Percentiles rank a stretch among this genome's conserved stretches.
phyloP scores from a whole-genome alignment of 805 yeast species.

The Trichomonascus vanleenenianus region DNA sequence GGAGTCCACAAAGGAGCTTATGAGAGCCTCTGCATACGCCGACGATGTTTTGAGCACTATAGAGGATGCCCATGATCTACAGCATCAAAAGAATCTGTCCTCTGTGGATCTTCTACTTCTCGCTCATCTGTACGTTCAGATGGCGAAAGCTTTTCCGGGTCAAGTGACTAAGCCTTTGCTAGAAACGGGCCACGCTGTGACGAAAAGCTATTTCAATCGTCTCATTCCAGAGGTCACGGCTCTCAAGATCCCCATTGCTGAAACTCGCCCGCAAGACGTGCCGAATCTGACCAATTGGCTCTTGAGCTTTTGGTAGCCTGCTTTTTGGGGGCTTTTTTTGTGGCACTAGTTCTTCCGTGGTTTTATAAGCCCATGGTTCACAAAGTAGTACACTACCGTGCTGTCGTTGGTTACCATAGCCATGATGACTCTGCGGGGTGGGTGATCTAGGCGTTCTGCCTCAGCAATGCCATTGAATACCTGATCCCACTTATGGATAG shows the following conservation, averaged over 20 bases:
- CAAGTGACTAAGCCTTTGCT: conserved; percentile 11
- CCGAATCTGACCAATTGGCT: conserved; percentile 8
- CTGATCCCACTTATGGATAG: conserved; percentile 27
- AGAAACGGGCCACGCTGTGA: conserved; percentile 10
- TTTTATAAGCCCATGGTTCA: conserved; percentile 31
- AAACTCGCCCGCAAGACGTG: not conserved
- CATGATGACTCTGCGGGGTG: conserved; percentile 28
- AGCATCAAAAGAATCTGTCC: not conserved
- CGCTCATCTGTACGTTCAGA: conserved; percentile 14
- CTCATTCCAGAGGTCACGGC: not conserved
- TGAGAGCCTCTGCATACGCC: conserved; percentile 9
- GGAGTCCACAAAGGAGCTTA: conserved; percentile 11
- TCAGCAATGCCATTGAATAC: conserved; percentile 24
- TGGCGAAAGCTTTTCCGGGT: conserved; percentile 10
- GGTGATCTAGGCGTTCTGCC: conserved; percentile 6
- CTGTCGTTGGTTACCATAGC: conserved; percentile 36
- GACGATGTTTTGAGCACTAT: conserved; percentile 5
- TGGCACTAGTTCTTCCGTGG: conserved; percentile 35
- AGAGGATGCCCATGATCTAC: not conserved
- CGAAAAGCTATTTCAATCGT: conserved; percentile 5
- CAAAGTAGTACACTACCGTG: conserved; percentile 36
- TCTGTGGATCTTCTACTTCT: conserved; percentile 14
- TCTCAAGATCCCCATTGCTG: not conserved
- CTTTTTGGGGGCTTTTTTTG: too few relatives aligned
- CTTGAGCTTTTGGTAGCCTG: not conserved